A percentile compares a stretch with the other conserved stretches of the same genome.
phyloP scores from a whole-genome alignment of 305 asterid genomes.

The Fraxinus xanthoxyloides region DNA sequence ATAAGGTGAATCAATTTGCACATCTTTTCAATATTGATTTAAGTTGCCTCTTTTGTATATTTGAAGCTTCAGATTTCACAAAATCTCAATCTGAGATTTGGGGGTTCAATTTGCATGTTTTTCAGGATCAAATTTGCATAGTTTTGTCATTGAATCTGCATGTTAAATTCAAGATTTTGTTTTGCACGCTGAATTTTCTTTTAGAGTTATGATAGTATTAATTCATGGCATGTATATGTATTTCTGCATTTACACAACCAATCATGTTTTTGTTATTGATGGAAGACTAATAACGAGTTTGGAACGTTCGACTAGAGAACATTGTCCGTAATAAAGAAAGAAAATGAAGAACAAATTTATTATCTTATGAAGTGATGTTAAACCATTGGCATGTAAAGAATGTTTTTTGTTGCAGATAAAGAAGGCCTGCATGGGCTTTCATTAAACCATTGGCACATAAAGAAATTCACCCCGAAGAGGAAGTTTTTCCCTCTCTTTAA shows the following conservation, averaged over 20 bases:
- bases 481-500: constrained; percentile 52
- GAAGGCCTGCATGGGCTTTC: constrained; percentile 8
- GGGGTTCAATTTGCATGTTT: neutral
- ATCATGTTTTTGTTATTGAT: neutral
- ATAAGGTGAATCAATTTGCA: neutral
- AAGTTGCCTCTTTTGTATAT: neutral
- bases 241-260: neutral
- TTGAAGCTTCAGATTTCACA: neutral
- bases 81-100: neutral
- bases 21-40: neutral
- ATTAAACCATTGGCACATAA: constrained; percentile 6
- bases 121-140: neutral
- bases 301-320: neutral
- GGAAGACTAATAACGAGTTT: neutral
- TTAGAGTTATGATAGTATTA: neutral
- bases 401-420: constrained; percentile 27
- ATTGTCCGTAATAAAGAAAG: neutral
- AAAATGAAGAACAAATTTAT: neutral
- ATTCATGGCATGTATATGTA: neutral
- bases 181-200: neutral
- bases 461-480: constrained; percentile 1
- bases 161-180: neutral
- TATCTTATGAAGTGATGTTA: neutral
- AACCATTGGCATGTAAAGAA: neutral
- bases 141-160: neutral